Base-by-base conservation (phyloP, 2,329 filamentous ascomycete species). In the Metarhizium guizhouense region DNA sequence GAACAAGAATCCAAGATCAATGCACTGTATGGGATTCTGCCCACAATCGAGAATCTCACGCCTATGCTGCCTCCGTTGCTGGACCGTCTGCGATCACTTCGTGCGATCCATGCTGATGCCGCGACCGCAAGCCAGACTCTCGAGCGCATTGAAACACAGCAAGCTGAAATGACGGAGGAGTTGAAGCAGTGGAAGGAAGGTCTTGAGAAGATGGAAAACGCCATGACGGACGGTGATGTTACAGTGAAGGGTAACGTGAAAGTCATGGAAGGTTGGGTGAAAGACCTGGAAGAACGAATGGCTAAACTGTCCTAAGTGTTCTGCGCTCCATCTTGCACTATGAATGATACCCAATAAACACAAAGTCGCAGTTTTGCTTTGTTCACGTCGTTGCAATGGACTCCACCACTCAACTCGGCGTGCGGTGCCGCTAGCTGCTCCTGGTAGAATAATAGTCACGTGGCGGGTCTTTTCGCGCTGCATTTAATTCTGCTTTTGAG, bases 1-100 rank as follows among this genome's bases (percentile, higher is more conserved):
- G 90, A 95, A 63, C 88, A 95, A 63, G 80, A 85, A 45, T 80
- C 88, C 54, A 96, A 96, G 69, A 88, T 99, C 68, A 94, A 95
- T 61, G 89, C 92, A 1, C 81, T 99, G 5, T 96, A 96, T 70
- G 87, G 88, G 1, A 89, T 90, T 3, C 76, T 99, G 16, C 87
- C 91, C 1, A 94, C 90, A 0, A 94, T 99, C 57, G 91, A 96
- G 70, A 88, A 81, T 56, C 78, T 99, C 7, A 81, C 90, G 6
- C 94, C 94, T 1, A 78, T 96, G 18, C 79, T 99, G 4, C 93
- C 94, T 1, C 83, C 90, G 5, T 77, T 97, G 10, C 77, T 99
- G 11, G 91, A 96, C 64, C 83, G 94, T 30, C 75, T 99, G 52
- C 82, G 92, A 56, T 95, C 90, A 8, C 76, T 99, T 55, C 82